phyloP scores from a whole-genome alignment of 495 filamentous ascomycete species.

The Talaromyces stipitatus region DNA sequence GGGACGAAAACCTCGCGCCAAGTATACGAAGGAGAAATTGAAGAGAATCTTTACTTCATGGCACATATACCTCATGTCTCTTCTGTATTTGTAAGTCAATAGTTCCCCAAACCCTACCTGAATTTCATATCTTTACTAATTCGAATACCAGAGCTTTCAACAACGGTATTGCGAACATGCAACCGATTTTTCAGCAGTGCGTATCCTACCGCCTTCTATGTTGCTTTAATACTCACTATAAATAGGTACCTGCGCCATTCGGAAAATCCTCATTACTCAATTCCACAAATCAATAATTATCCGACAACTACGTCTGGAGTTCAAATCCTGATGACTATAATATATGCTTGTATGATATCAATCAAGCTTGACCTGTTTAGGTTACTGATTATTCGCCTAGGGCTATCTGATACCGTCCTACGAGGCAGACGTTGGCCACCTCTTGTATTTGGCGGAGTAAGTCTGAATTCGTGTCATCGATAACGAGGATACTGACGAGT shows the following conservation, averaged over 20 bases:
- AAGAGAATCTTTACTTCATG: constrained; percentile 47
- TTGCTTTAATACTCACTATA: not conserved
- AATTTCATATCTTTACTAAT: no score
- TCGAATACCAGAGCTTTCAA: constrained; percentile 23
- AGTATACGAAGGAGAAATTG: constrained; percentile 37
- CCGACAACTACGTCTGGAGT: constrained; percentile 40
- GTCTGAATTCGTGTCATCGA: constrained; percentile 7
- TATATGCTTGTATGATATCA: constrained; percentile 33
- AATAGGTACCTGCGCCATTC: constrained; percentile 32
- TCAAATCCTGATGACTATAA: constrained; percentile 38
- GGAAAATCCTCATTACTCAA: constrained; percentile 26
- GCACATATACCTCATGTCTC: constrained; percentile 42
- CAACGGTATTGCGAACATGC: constrained; percentile 23
- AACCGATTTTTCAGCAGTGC: constrained; percentile 34
- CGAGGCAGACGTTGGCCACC: constrained; percentile 50
- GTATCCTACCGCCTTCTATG: constrained; percentile 1
- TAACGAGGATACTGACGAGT: not conserved
- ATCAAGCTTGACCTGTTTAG: not conserved
- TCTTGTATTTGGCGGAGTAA: constrained; percentile 41
- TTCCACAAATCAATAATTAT: constrained; percentile 36
- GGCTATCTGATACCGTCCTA: constrained; percentile 44
- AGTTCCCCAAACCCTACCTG: not conserved
- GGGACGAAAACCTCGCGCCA: constrained; percentile 35
- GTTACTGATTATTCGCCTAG: constrained; percentile 13
- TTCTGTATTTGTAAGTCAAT: constrained; percentile 39